These are phyloP conservation scores for Vanrija sp. DNA, from an alignment of 1,284 basidiomycete genomes.

Conservation along the genomic window DNA sequence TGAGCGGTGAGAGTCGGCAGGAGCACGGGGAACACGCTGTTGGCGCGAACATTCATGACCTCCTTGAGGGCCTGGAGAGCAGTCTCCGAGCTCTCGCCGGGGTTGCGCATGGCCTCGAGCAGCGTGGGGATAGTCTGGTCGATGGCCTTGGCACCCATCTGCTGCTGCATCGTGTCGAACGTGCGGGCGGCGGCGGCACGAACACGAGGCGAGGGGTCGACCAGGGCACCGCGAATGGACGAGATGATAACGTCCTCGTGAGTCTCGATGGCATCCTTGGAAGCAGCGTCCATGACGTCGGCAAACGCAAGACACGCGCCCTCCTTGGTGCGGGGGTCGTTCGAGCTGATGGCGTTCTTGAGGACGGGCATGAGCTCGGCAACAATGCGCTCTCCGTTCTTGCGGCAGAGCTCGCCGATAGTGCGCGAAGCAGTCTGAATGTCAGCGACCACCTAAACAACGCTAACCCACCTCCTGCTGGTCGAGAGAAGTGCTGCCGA, in stretches of 20 bases:
- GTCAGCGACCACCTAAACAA: conserved; percentile 3
- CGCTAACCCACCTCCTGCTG: conserved; percentile 72
- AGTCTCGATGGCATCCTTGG: conserved; percentile 78
- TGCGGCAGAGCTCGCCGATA: conserved; percentile 83
- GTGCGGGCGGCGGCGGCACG: conserved; percentile 87
- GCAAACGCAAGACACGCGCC: conserved; percentile 84
- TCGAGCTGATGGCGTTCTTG: conserved; percentile 64
- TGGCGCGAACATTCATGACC: conserved; percentile 87
- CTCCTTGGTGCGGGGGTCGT: conserved; percentile 71
- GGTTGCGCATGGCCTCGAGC: conserved; percentile 84
- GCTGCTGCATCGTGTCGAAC: conserved; percentile 89
- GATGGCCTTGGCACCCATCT: conserved; percentile 79
- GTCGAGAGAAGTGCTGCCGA: conserved; percentile 75
- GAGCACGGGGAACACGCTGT: conserved; percentile 95
- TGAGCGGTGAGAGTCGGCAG: conserved; percentile 86
- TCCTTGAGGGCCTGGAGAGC: conserved; percentile 85
- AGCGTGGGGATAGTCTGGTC: conserved; percentile 96
- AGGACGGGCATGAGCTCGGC: conserved; percentile 78
- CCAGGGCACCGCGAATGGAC: conserved; percentile 77
- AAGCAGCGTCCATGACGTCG: conserved; percentile 86
- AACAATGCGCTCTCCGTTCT: conserved; percentile 91
- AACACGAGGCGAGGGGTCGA: conserved; percentile 84
- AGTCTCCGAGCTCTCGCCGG: conserved; percentile 88
- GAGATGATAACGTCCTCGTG: conserved; percentile 87
- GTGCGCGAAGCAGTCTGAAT: conserved; percentile 77